A percentile compares a stretch with the other conserved stretches of the same genome.
phyloP scores from a whole-genome alignment of 2,329 filamentous ascomycete genomes.

The Intubia oerlemansii region DNA sequence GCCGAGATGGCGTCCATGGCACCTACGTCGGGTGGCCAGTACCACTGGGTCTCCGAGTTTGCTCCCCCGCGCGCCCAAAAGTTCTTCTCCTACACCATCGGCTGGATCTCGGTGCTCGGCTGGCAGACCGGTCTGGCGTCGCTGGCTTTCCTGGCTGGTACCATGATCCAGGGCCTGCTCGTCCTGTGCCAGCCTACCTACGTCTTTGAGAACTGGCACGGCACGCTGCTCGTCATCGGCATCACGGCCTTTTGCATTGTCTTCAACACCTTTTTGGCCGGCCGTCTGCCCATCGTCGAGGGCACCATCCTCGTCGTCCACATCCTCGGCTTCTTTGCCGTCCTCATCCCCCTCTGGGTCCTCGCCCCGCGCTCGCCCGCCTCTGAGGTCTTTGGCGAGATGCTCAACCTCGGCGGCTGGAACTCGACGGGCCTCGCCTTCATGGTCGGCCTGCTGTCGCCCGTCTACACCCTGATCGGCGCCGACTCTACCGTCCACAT shows the following conservation, averaged over 20 bases:
- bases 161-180: slow-evolving; percentile 24
- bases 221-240: slow-evolving; percentile 25
- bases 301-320: slow-evolving; percentile 27
- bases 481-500: slow-evolving; percentile 16
- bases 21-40: slow-evolving; percentile 32
- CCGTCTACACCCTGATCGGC: slow-evolving; percentile 16
- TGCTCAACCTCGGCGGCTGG: slow-evolving; percentile 27
- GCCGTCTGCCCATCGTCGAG: slow-evolving; percentile 26
- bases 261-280: slow-evolving; percentile 26
- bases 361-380: slow-evolving; percentile 9
- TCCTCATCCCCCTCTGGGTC: slow-evolving; percentile 11
- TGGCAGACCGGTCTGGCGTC: slow-evolving; percentile 20
- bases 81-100: slow-evolving; percentile 31
- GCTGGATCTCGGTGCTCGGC: slow-evolving; percentile 27
- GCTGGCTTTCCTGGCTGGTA: slow-evolving; percentile 20
- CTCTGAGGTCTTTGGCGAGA: slow-evolving; percentile 20
- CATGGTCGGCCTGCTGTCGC: slow-evolving; percentile 22
- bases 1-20: slow-evolving; percentile 24
- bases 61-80: slow-evolving; percentile 24
- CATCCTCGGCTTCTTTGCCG: slow-evolving; percentile 19
- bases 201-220: slow-evolving; percentile 21
- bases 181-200: slow-evolving; percentile 19
- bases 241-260: slow-evolving; percentile 23
- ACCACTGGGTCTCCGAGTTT: slow-evolving; percentile 37
- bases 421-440: slow-evolving; percentile 20